These are phyloP conservation scores for Cornus florida DNA, from an alignment of 148 eudicot species.

Conservation along the genomic window DNA sequence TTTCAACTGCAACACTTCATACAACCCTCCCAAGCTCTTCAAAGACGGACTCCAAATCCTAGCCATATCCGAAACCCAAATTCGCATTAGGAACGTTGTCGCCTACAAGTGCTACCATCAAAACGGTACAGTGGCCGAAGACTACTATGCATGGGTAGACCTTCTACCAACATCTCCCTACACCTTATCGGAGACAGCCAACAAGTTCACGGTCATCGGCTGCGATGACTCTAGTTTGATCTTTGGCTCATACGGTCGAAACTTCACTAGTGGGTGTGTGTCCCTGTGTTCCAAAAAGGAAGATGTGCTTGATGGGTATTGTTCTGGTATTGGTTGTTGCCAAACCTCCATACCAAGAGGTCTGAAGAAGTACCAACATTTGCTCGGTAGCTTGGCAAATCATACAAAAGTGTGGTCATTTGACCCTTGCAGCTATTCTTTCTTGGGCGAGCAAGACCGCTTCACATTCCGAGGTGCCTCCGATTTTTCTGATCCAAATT, in stretches of 20 bases:
- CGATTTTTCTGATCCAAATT: slow-evolving; percentile 16
- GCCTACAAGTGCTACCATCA: slow-evolving; percentile 15
- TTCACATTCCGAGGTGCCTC: slow-evolving; percentile 8
- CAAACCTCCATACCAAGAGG: slow-evolving; percentile 34
- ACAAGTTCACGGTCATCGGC: slow-evolving; percentile 22
- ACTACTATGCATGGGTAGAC: background rate
- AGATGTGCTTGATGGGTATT: slow-evolving; percentile 11
- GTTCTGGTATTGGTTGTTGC: slow-evolving; percentile 45
- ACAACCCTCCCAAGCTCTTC: slow-evolving; percentile 30
- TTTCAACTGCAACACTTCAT: slow-evolving; percentile 36
- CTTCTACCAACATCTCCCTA: slow-evolving; percentile 9
- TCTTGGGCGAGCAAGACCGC: background rate
- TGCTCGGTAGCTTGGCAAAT: background rate
- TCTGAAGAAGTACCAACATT: background rate
- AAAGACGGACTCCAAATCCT: slow-evolving; percentile 4
- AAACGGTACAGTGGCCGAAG: background rate
- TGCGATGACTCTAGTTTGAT: slow-evolving; percentile 24
- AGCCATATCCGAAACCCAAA: slow-evolving; percentile 11
- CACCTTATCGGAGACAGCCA: slow-evolving; percentile 25
- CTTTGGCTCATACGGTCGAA: background rate
- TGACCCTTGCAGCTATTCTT: slow-evolving; percentile 18
- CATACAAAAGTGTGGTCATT: background rate
- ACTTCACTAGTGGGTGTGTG: slow-evolving; percentile 11
- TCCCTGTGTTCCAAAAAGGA: slow-evolving; percentile 4
- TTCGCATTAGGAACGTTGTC: slow-evolving; percentile 13